Evolutionary conservation across 169 alveolate species (phyloP), one percentile per base, ranked within the genome.

Genomic region (Cystoisospora suis): DNA sequence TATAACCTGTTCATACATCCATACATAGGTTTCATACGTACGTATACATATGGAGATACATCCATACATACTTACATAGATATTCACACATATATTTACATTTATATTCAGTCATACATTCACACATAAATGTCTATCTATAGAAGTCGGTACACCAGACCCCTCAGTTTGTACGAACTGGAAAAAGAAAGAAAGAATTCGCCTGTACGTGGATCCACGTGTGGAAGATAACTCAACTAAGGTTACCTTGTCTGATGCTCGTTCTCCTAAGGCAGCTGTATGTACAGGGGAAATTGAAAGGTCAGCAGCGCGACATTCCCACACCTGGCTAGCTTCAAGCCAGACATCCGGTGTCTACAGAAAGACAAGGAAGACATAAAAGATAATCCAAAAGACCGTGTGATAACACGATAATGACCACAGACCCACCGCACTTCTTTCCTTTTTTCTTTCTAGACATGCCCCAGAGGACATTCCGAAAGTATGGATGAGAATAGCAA

Each of bases 301-400:
- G 92, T 99, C 99, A 1, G 99, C 99, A 12, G 98, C 99, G 89
- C 97, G 97, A 38, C 98, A 93, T 91, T 99, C 99, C 99, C 99
- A 97, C 44, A 99, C 99, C 79, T 96, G 94, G n/a, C 93, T 94
- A 36, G 99, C 99, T 32, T 92, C 94, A 83, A 98, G 94, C 98
- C 98, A 97, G n/a, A 97, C 98, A 93, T 97, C 92, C 15, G 92
- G 90, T 44, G 70, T 88, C 91, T 87, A 32, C 23, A 27, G 27
- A 70, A 20, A 72, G n/a, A n/a, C n/a, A n/a, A n/a, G n/a, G n/a
- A n/a, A n/a, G n/a, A n/a, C n/a, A n/a, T n/a, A n/a, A n/a, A n/a
- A n/a, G n/a, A n/a, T n/a, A n/a, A n/a, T n/a, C n/a, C n/a, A n/a
- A n/a, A n/a, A n/a, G n/a, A n/a, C n/a, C n/a, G n/a, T n/a, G n/a